Evolutionary conservation across 208 protist genomes (phyloP), one percentile per base, ranked within the genome.

Genomic region (Balamuthia mandrillaris): DNA sequence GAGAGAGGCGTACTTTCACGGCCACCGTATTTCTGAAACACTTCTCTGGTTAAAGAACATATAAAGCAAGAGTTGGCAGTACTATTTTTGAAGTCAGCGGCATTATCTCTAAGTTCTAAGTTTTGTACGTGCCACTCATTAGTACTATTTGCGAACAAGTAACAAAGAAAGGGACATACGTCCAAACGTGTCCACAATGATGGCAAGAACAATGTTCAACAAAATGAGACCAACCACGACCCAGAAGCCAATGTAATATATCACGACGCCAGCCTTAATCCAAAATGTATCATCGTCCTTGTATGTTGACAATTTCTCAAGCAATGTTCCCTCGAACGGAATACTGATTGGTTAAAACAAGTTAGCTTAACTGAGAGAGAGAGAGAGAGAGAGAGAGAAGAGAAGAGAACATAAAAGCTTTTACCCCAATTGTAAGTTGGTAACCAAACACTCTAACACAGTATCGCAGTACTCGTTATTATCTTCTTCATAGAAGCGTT

Each of bases 391-490:
- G 24, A 49, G 35, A 49, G 31, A 33, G 5, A n/a, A 49, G 5
- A 41, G 45, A 44, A 27, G n/a, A 74, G n/a, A 41, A 51, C 21
- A 66, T 16, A 45, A 14, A 35, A 24, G 14, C 14, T n/a, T 31
- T 3, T 68, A 83, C 77, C 77, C 77, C 51, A 83, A 56, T 29
- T 83, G 77, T 44, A 83, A 52, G 77, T 83, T 83, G 51, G 41
- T 49, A 10, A 83, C 24, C 77, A 83, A 68, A 56, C 77, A 83
- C 41, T 83, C 37, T 2, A 63, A 44, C 24, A 83, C 77, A 44
- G 77, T 83, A 31, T 83, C 77, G 41, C 77, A 83, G 41, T 83
- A 70, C 21, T 49, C 77, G 58, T 83, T 83, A 56, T 70, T 63
- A 14, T 63, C 51, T 5, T 21, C 27, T n/a, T 29, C 29, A 56